A percentile compares a stretch with the other conserved stretches of the same genome.
phyloP scores from a whole-genome alignment of 2,329 filamentous ascomycete genomes.

The Rhytidhysteron rufulum region DNA sequence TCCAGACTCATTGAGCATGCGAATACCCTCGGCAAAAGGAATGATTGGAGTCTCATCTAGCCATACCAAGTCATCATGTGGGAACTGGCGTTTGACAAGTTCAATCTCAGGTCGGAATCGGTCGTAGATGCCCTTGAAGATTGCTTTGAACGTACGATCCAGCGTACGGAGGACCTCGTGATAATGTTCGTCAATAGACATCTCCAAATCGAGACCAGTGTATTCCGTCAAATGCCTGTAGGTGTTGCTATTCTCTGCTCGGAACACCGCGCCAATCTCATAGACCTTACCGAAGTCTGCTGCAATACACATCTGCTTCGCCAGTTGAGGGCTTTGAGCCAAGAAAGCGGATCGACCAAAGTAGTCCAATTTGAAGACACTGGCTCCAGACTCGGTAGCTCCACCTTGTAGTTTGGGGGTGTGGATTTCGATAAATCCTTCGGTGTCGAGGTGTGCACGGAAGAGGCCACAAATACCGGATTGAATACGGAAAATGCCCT shows the following conservation, averaged over 20 bases:
- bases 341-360: constrained; percentile 84
- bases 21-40: constrained; percentile 72
- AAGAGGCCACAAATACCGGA: constrained; percentile 77
- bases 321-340: constrained; percentile 85
- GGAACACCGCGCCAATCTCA: constrained; percentile 85
- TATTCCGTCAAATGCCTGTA: constrained; percentile 93
- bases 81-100: constrained; percentile 76
- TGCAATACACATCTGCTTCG: constrained; percentile 89
- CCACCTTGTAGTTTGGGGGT: constrained; percentile 88
- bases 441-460: constrained; percentile 67
- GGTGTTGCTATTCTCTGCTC: constrained; percentile 93
- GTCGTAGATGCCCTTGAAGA: constrained; percentile 68
- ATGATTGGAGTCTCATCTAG: constrained; percentile 80
- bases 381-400: constrained; percentile 85
- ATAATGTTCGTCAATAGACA: constrained; percentile 86
- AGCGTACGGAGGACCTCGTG: constrained; percentile 79
- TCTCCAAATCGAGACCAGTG: constrained; percentile 87
- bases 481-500: constrained; percentile 84
- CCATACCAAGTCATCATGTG: constrained; percentile 82
- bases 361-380: constrained; percentile 89
- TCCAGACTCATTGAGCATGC: constrained; percentile 74
- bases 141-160: constrained; percentile 75
- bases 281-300: constrained; percentile 87
- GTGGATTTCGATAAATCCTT: constrained; percentile 88
- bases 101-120: constrained; percentile 70